These are phyloP conservation scores for Neostapfia colusana DNA, from an alignment of 176 grass and related monocot genomes.

Conservation along the genomic window DNA sequence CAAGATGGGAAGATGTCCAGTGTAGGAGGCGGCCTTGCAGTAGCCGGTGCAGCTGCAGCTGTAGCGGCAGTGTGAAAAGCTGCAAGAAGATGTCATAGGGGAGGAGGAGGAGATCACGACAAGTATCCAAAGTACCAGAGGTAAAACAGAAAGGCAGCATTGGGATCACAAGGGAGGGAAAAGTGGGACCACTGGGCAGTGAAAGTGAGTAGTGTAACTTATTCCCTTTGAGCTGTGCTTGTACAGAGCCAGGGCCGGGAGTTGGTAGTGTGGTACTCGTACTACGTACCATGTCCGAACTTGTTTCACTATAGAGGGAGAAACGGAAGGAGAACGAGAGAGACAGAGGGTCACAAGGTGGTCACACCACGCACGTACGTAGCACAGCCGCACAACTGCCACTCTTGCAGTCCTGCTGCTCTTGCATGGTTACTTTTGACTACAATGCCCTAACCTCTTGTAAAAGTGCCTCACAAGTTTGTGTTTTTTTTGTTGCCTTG, in stretches of 20 bases:
- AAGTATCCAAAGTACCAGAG: slow-evolving; percentile 40
- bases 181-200: slow-evolving; percentile 34
- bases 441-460: slow-evolving; percentile 52
- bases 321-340: slow-evolving; percentile 10
- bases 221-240: slow-evolving; percentile 45
- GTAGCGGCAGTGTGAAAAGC: slow-evolving; percentile 54
- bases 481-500: slow-evolving; percentile 39
- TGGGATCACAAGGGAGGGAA: slow-evolving; percentile 45
- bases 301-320: slow-evolving; percentile 30
- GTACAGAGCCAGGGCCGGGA: slow-evolving; percentile 34
- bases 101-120: slow-evolving; percentile 53
- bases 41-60: slow-evolving; percentile 36
- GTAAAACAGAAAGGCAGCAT: slow-evolving; percentile 57
- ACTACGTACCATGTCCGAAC: slow-evolving; percentile 19
- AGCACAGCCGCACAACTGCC: slow-evolving; percentile 34
- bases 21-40: slow-evolving; percentile 62
- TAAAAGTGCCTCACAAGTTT: slow-evolving; percentile 42
- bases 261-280: slow-evolving; percentile 46
- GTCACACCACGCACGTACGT: slow-evolving; percentile 22
- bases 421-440: slow-evolving; percentile 61
- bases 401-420: slow-evolving; percentile 30
- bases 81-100: slow-evolving; percentile 63
- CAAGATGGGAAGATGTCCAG: slow-evolving; percentile 93
- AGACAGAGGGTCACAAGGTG: slow-evolving; percentile 32
- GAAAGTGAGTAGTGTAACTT: slow-evolving; percentile 38